These are phyloP conservation scores for Chytridium lagenaria DNA, from an alignment of 371 early-diverging fungal species.

Conservation along the genomic window DNA sequence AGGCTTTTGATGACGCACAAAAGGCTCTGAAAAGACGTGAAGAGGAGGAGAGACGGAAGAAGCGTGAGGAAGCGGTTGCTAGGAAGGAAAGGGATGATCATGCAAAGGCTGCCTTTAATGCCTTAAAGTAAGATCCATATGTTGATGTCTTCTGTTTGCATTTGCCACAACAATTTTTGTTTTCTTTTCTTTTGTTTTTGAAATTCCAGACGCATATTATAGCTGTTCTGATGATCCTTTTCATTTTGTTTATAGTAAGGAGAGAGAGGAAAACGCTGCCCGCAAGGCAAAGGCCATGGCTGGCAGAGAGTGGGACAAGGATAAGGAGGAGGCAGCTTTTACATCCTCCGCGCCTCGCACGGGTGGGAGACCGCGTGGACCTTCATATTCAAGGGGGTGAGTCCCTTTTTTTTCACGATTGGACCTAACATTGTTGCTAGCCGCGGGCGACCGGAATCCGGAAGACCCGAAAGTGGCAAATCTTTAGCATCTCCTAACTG, in stretches of 20 bases:
- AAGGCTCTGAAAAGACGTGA: conserved; percentile 11
- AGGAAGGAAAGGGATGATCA: conserved; percentile 15
- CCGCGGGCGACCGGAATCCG: no score
- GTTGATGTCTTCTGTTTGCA: neutral
- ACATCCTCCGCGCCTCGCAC: neutral
- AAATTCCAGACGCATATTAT: neutral
- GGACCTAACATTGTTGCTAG: no score
- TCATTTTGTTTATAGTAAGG: conserved; percentile 11
- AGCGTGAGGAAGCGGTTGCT: conserved; percentile 1
- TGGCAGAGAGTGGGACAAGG: conserved; percentile 38
- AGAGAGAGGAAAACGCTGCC: conserved; percentile 41
- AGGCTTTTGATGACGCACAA: conserved; percentile 24
- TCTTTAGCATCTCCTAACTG: no score
- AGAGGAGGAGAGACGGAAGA: conserved; percentile 20
- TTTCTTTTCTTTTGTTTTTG: neutral
- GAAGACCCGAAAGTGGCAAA: no score
- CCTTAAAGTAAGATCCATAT: conserved; percentile 26
- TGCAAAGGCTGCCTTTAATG: conserved; percentile 19
- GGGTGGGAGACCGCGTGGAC: neutral
- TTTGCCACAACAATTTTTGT: neutral
- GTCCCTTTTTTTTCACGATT: no score
- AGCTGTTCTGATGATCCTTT: no score
- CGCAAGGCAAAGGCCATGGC: conserved; percentile 32
- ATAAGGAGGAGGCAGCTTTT: conserved; percentile 21
- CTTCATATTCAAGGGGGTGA: no score